A percentile compares a stretch with the other conserved stretches of the same genome.
These are phyloP conservation scores for Penicillium soppii DNA, from an alignment of 495 filamentous ascomycete genomes.

Conservation along the genomic window DNA sequence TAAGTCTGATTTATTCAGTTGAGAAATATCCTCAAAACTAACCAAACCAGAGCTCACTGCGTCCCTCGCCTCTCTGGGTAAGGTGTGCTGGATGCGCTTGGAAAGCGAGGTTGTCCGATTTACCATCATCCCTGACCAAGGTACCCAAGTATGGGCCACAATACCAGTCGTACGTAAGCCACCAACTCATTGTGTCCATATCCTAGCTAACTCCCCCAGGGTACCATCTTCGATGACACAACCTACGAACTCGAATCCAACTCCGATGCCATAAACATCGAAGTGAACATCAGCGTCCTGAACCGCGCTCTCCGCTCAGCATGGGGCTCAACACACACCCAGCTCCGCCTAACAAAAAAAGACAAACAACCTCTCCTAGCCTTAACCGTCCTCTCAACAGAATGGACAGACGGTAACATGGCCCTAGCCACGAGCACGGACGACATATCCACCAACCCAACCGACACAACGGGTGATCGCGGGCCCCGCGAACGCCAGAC, in stretches of 20 bases:
- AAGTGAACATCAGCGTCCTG: conserved; percentile 78
- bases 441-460: conserved; percentile 9
- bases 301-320: conserved; percentile 86
- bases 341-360: conserved; percentile 88
- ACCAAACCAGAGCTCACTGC: conserved; percentile 68
- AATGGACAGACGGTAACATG: conserved; percentile 44
- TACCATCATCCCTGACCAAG: conserved; percentile 89
- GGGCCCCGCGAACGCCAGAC: conserved; percentile 68
- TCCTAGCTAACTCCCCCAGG: conserved; percentile 36
- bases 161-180: conserved; percentile 55
- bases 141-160: conserved; percentile 90
- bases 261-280: conserved; percentile 83
- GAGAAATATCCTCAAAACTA: not conserved
- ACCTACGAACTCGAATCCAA: conserved; percentile 81
- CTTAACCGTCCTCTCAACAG: conserved; percentile 72
- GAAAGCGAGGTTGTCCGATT: conserved; percentile 84
- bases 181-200: not conserved
- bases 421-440: conserved; percentile 44
- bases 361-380: conserved; percentile 79
- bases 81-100: conserved; percentile 90
- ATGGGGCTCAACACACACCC: conserved; percentile 68
- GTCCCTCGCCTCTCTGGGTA: conserved; percentile 82
- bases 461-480: conserved; percentile 48
- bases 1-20: conserved; percentile 40
- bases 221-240: conserved; percentile 78